Conservation (phyloP, 164 flowering plant genomes). For the Chloranthus sessilifolius region DNA sequence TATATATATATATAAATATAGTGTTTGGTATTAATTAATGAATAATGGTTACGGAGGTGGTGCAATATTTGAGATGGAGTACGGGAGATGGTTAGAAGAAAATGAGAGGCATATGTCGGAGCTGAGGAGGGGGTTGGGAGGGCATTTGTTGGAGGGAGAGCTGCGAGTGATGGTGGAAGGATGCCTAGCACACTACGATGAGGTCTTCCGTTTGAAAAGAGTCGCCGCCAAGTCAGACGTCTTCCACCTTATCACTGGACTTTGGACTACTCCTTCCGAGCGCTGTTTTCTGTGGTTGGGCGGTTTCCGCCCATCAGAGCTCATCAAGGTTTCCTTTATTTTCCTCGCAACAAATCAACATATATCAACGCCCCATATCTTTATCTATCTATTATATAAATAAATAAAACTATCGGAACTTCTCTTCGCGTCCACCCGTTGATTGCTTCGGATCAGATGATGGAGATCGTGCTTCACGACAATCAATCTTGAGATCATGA, state of each 20-base stretch:
- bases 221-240: conserved; percentile 83
- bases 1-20: no score
- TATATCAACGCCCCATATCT: no score
- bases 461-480: no score
- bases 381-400: no score
- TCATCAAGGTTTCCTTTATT: conserved; percentile 61
- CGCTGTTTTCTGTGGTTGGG: conserved; percentile 99
- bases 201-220: conserved; percentile 71
- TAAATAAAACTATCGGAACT: no score
- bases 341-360: no score
- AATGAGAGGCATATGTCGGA: conserved; percentile 78
- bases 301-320: conserved; percentile 95
- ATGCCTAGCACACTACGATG: conserved; percentile 75
- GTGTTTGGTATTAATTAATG: no score
- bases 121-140: conserved; percentile 63
- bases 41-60: conserved; percentile 61
- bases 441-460: no score
- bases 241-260: conserved; percentile 83
- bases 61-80: conserved; percentile 92
- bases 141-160: conserved; percentile 65
- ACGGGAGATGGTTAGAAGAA: conserved; percentile 91
- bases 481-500: no score
- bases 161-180: conserved; percentile 60
- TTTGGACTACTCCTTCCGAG: conserved; percentile 93
- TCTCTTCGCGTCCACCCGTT: no score